phyloP scores from a whole-genome alignment of 2,329 filamentous ascomycete genomes.

The Xylogone sp. region DNA sequence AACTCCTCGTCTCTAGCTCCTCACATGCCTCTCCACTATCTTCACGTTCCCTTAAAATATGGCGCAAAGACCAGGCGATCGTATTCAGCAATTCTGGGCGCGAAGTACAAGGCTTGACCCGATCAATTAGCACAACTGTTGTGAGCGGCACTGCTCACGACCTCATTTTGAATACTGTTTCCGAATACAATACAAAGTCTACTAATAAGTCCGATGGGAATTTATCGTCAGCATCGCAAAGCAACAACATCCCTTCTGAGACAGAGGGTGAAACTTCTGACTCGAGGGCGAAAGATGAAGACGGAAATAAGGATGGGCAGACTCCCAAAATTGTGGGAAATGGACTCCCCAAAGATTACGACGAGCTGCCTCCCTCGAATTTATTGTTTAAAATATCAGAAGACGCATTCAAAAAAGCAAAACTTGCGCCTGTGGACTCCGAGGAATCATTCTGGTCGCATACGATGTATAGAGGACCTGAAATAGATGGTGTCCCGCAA shows the following conservation, averaged over 20 bases:
- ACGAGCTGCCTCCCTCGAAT: slow-evolving; percentile 32
- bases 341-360: slow-evolving; percentile 5
- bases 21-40: slow-evolving; percentile 6
- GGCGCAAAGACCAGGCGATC: slow-evolving; percentile 35
- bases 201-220: slow-evolving; percentile 12
- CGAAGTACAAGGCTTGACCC: slow-evolving; percentile 5
- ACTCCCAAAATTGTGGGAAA: neutral
- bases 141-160: slow-evolving; percentile 11
- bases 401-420: slow-evolving; percentile 44
- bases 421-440: slow-evolving; percentile 38
- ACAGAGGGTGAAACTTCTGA: neutral
- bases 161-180: slow-evolving; percentile 12
- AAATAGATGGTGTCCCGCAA: slow-evolving; percentile 34
- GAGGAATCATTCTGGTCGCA: slow-evolving; percentile 64
- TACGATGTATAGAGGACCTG: slow-evolving; percentile 57
- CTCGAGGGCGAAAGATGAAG: slow-evolving; percentile 6
- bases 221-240: slow-evolving; percentile 1
- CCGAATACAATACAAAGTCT: slow-evolving; percentile 17
- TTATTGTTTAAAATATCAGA: slow-evolving; percentile 44
- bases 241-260: neutral
- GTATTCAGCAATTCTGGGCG: slow-evolving; percentile 27
- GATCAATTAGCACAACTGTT: slow-evolving; percentile 16
- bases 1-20: slow-evolving; percentile 1
- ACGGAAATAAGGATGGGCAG: slow-evolving; percentile 1
- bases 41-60: slow-evolving; percentile 21